phyloP scores from a whole-genome alignment of 345 rosid species.

The Eucalyptus sideroxylon region DNA sequence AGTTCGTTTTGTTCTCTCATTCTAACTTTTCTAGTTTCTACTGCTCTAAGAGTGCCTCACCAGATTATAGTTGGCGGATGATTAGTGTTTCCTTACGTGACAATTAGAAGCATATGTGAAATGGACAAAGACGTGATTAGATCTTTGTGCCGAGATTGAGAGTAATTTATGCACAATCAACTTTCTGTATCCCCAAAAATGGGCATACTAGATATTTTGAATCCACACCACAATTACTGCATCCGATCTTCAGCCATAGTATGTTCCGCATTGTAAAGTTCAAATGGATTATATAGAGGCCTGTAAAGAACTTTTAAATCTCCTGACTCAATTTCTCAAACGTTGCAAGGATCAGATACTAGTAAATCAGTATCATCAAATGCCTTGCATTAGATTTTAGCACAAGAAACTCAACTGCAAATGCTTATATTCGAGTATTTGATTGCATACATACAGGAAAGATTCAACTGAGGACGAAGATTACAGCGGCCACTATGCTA shows the following conservation, averaged over 20 bases:
- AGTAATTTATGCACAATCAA: no score
- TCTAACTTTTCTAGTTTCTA: not conserved
- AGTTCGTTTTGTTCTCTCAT: not conserved
- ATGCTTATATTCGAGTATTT: not conserved
- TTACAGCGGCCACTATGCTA: constrained; percentile 22
- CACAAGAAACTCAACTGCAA: not conserved
- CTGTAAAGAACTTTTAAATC: not conserved
- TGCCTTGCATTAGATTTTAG: not conserved
- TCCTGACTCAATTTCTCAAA: not conserved
- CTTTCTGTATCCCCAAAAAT: no score
- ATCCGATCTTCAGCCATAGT: no score
- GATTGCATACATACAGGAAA: constrained; percentile 11
- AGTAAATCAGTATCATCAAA: not conserved
- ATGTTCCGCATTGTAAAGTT: no score
- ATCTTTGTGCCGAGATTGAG: not conserved
- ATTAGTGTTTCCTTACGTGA: not conserved
- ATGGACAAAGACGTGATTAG: not conserved
- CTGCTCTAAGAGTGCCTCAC: not conserved
- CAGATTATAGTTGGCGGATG: not conserved
- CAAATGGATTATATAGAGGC: not conserved
- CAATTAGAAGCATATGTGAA: not conserved
- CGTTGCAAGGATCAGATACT: not conserved
- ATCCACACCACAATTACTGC: no score
- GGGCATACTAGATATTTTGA: no score
- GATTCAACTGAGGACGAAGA: constrained; percentile 6